Conservation (phyloP, 176 grass and related monocot species). For the Guadua angustifolia region DNA sequence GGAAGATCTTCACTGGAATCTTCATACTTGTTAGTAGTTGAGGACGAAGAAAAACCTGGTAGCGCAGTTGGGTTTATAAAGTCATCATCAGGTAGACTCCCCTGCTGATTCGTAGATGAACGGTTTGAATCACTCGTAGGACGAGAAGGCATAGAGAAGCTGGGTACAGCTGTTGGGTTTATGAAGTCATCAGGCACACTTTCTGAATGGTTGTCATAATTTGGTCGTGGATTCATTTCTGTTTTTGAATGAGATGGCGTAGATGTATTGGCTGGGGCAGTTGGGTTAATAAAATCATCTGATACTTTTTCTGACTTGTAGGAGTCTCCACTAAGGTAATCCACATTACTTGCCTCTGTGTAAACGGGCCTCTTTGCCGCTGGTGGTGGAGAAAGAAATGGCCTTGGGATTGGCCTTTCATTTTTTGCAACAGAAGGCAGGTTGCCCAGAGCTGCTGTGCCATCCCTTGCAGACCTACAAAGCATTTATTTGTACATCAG, state of each 20-base stretch:
- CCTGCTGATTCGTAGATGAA: slow-evolving; percentile 20
- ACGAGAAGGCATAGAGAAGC: slow-evolving; percentile 42
- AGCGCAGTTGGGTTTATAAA: slow-evolving; percentile 66
- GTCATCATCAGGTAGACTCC: slow-evolving; percentile 60
- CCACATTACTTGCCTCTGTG: slow-evolving; percentile 45
- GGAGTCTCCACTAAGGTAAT: slow-evolving; percentile 73
- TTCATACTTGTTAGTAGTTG: slow-evolving; percentile 41
- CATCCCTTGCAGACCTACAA: slow-evolving; percentile 75
- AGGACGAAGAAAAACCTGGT: slow-evolving; percentile 51
- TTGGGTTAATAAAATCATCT: slow-evolving; percentile 62
- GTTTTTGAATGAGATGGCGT: slow-evolving; percentile 41
- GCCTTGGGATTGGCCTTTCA: slow-evolving; percentile 55
- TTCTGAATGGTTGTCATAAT: slow-evolving; percentile 31
- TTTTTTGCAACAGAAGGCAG: slow-evolving; percentile 46
- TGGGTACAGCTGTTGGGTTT: slow-evolving; percentile 59
- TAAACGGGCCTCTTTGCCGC: slow-evolving; percentile 66
- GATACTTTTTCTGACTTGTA: slow-evolving; percentile 61
- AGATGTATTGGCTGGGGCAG: slow-evolving; percentile 44
- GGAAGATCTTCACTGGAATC: slow-evolving; percentile 69
- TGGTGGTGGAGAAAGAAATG: slow-evolving; percentile 82
- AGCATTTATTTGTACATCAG: slow-evolving; percentile 41
- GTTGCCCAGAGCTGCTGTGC: slow-evolving; percentile 54
- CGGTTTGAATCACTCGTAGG: slow-evolving; percentile 27
- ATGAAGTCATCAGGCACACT: slow-evolving; percentile 51
- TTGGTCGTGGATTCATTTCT: slow-evolving; percentile 36